These are phyloP conservation scores for Leccinum imitatum DNA, from an alignment of 768 basidiomycete genomes.

Conservation along the genomic window DNA sequence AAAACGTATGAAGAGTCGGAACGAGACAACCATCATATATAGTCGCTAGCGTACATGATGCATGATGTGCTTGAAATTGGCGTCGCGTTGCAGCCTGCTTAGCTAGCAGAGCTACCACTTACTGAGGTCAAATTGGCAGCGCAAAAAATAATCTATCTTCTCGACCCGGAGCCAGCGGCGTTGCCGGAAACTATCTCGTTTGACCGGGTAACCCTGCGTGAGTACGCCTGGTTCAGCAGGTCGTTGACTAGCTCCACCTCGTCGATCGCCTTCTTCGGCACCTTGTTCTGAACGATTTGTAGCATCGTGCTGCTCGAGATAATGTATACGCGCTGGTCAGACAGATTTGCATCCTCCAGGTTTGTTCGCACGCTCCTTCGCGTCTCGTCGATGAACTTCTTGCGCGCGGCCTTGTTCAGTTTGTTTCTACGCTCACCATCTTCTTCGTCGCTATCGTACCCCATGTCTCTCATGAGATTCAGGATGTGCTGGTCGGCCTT, in stretches of 20 bases:
- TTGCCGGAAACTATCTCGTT: not conserved
- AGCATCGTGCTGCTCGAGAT: conserved; percentile 15
- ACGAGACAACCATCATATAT: not conserved
- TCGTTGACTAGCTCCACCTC: too few relatives aligned
- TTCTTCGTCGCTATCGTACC: conserved; percentile 20
- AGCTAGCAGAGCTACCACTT: not conserved
- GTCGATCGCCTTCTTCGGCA: too few relatives aligned
- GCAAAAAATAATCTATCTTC: not conserved
- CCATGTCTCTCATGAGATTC: conserved; percentile 26
- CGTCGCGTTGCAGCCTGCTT: not conserved
- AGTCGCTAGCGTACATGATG: not conserved
- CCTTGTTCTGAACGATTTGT: too few relatives aligned
- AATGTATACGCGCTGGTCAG: conserved; percentile 28
- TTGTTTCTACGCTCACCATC: conserved; percentile 11
- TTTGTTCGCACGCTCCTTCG: conserved; percentile 18
- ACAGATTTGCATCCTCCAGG: conserved; percentile 19
- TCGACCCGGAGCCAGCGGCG: not conserved
- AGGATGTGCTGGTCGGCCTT: conserved; percentile 35
- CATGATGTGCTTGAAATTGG: too few relatives aligned
- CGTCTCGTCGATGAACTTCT: conserved; percentile 24
- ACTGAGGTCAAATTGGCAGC: not conserved
- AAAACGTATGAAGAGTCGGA: not conserved
- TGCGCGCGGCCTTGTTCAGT: conserved; percentile 16
- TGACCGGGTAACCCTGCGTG: too few relatives aligned
- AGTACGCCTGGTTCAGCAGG: too few relatives aligned